A percentile compares a stretch with the other conserved stretches of the same genome.
Conservation (phyloP, 1,139 yeast genomes). For the Blastobotrys indianensis region DNA sequence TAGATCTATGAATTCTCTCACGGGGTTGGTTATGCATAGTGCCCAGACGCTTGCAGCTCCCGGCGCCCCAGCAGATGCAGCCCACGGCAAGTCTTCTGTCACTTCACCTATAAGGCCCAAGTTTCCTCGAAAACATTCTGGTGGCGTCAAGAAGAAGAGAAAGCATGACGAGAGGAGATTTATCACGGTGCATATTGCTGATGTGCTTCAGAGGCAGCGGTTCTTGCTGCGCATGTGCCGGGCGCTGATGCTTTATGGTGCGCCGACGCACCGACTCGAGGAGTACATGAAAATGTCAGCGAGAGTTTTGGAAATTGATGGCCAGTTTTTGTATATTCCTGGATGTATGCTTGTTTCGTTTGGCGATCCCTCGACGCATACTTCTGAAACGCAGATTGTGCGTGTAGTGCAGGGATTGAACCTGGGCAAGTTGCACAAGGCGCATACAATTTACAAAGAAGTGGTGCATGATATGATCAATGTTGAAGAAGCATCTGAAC, state of each 20-base stretch:
- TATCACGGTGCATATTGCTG: conserved; percentile 88
- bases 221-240: conserved; percentile 79
- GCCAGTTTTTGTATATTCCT: conserved; percentile 84
- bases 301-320: conserved; percentile 82
- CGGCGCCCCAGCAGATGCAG: conserved; percentile 12
- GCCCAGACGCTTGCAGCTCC: conserved; percentile 26
- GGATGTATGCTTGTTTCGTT: conserved; percentile 92
- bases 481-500: conserved; percentile 75
- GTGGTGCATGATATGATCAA: conserved; percentile 85
- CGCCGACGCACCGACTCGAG: conserved; percentile 90
- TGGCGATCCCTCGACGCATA: conserved; percentile 88
- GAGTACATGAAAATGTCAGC: conserved; percentile 90
- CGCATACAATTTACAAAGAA: conserved; percentile 75
- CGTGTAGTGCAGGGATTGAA: conserved; percentile 80
- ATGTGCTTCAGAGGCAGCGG: conserved; percentile 74
- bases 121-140: conserved; percentile 13
- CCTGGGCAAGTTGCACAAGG: conserved; percentile 69
- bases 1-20: conserved; percentile 21
- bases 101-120: conserved; percentile 18
- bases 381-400: conserved; percentile 87
- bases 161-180: conserved; percentile 42
- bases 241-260: conserved; percentile 87
- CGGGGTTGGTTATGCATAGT: conserved; percentile 21
- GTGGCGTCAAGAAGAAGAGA: conserved; percentile 29
- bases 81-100: neutral